A percentile compares a stretch with the other conserved stretches of the same genome.
These are phyloP conservation scores for Endoconidiophora polonica DNA, from an alignment of 2,329 filamentous ascomycete species.

Conservation along the genomic window DNA sequence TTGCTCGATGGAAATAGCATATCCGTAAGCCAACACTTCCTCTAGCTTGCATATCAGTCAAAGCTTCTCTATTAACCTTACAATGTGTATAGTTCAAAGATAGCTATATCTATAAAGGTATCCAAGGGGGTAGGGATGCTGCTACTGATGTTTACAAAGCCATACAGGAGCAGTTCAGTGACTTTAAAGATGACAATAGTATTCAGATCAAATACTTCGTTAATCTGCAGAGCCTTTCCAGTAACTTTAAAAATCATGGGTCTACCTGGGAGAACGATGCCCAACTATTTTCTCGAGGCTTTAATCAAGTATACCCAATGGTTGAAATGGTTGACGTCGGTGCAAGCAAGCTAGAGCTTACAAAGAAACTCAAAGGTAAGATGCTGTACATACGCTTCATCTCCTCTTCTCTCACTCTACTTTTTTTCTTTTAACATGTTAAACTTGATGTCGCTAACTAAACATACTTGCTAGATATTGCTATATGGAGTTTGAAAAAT, in stretches of 20 bases:
- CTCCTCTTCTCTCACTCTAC: neutral
- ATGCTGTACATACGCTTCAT: neutral
- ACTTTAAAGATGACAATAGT: conserved; percentile 30
- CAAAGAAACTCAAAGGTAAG: conserved; percentile 32
- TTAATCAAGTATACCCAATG: conserved; percentile 39
- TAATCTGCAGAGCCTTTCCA: conserved; percentile 34
- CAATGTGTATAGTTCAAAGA: conserved; percentile 35
- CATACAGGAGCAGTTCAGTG: conserved; percentile 29
- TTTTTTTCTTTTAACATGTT: neutral
- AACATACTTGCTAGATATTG: conserved; percentile 24
- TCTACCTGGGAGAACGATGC: conserved; percentile 29
- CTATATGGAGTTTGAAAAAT: conserved; percentile 41
- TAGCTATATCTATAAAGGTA: conserved; percentile 34
- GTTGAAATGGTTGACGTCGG: conserved; percentile 51
- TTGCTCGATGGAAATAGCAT: conserved; percentile 48
- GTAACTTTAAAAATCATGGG: conserved; percentile 32
- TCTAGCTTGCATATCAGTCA: neutral
- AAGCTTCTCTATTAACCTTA: conserved; percentile 10
- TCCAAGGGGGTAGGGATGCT: conserved; percentile 37
- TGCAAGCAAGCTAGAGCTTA: conserved; percentile 38
- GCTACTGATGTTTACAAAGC: conserved; percentile 32
- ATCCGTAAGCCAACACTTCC: conserved; percentile 25
- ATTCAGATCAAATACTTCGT: conserved; percentile 40
- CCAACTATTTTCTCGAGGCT: conserved; percentile 40
- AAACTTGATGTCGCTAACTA: no score